A percentile compares a stretch with the other conserved stretches of the same genome.
phyloP scores from a whole-genome alignment of 495 filamentous ascomycete species.

The Penicillium pancosmium region DNA sequence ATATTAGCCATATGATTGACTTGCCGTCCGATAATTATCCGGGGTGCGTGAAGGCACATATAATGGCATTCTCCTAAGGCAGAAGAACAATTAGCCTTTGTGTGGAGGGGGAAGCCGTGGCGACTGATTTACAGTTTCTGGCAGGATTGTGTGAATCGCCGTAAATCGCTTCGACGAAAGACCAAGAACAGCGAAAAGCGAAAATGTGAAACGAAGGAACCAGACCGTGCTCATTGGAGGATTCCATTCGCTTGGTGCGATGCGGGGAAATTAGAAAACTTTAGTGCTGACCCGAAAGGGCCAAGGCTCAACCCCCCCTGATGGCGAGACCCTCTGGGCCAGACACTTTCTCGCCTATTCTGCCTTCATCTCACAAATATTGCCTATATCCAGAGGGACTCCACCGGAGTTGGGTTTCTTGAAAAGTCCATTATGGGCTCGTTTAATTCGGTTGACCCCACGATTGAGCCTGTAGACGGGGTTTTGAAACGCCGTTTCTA shows the following conservation, averaged over 20 bases:
- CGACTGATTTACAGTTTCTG: not conserved
- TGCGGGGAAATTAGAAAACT: conserved; percentile 14
- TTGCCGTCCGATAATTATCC: not conserved
- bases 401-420: too few relatives aligned
- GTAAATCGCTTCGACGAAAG: not conserved
- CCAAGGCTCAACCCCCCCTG: not conserved
- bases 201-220: conserved; percentile 1
- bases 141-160: not conserved
- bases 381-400: not conserved
- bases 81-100: not conserved
- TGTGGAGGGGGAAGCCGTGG: not conserved
- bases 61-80: not conserved
- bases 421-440: too few relatives aligned
- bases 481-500: not conserved
- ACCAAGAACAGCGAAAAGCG: not conserved
- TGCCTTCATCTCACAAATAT: not conserved
- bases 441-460: too few relatives aligned
- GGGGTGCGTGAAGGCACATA: not conserved
- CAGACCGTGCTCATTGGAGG: not conserved
- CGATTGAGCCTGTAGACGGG: too few relatives aligned
- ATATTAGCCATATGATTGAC: not conserved
- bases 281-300: conserved; percentile 3
- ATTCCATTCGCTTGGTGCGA: not conserved
- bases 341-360: too few relatives aligned
- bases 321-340: not conserved